Evolutionary conservation across 257 asterid genomes (phyloP).

Genomic region (Nicotiana otophora): DNA sequence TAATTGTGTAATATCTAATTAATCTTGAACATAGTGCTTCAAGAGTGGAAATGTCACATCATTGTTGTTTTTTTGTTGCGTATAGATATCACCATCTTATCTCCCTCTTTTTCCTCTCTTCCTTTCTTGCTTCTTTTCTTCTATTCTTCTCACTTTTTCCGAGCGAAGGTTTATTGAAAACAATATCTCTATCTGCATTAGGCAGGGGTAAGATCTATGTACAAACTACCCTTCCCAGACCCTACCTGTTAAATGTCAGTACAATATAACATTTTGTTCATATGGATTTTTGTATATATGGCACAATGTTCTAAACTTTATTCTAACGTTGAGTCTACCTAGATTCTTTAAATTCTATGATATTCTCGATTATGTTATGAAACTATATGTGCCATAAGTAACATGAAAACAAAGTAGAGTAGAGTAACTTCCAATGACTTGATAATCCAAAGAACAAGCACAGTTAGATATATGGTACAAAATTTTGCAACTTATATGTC

Average conservation of each 20-base stretch:
- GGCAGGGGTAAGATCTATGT: fast-evolving
- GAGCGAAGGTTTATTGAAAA: too few relatives aligned
- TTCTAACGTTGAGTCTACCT: not conserved
- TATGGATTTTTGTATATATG: not conserved
- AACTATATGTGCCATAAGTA: not conserved
- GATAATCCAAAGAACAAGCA: not conserved
- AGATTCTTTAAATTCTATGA: not conserved
- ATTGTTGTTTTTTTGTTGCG: not conserved
- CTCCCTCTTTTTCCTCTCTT: too few relatives aligned
- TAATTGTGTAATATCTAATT: not conserved
- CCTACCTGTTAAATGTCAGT: too few relatives aligned
- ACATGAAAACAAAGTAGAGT: not conserved
- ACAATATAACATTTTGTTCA: not conserved
- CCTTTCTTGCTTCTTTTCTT: too few relatives aligned
- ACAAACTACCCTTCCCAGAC: too few relatives aligned
- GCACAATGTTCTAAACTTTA: not conserved
- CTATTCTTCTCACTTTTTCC: too few relatives aligned
- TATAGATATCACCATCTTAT: not conserved
- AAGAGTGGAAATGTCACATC: not conserved
- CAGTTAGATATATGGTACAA: too few relatives aligned
- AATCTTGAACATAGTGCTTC: not conserved
- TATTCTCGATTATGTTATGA: not conserved
- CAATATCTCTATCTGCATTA: too few relatives aligned
- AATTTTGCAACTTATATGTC: too few relatives aligned
- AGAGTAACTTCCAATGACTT: not conserved